Evolutionary conservation across 106 monocot genomes (phyloP).

Genomic region (Dactylorhiza incarnata): DNA sequence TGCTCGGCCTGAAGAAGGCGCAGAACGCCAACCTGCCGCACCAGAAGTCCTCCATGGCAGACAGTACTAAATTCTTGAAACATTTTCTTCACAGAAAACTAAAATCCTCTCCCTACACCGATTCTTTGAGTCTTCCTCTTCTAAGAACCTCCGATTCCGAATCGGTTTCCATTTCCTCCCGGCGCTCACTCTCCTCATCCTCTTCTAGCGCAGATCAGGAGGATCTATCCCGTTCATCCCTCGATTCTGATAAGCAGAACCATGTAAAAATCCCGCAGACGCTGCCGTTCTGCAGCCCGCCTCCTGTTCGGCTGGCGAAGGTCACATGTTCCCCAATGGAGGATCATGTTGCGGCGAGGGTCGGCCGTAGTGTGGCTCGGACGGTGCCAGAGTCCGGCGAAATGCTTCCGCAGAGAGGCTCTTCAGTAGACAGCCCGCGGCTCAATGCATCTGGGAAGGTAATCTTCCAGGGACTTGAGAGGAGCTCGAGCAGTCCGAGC

Average conservation of each 20-base stretch:
- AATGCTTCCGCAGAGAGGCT: constrained; percentile 10
- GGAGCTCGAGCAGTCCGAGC: constrained; percentile 89
- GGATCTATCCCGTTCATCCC: constrained; percentile 29
- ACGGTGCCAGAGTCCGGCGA: constrained; percentile 7
- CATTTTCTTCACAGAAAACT: constrained; percentile 32
- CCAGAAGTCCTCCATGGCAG: background rate
- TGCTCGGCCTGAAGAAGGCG: constrained; percentile 29
- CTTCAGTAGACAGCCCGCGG: constrained; percentile 67
- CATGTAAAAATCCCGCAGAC: constrained; percentile 1
- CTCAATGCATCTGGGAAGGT: constrained; percentile 89
- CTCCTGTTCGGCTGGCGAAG: constrained; percentile 12
- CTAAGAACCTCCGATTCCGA: constrained; percentile 29
- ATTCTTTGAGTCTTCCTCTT: constrained; percentile 31
- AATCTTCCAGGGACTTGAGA: constrained; percentile 62
- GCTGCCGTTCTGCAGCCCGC: constrained; percentile 15
- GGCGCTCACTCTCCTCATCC: constrained; percentile 29
- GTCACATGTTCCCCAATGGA: background rate
- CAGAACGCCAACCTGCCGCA: constrained; percentile 1
- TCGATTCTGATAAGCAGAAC: constrained; percentile 24
- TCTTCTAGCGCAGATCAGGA: constrained; percentile 27
- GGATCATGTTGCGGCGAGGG: background rate
- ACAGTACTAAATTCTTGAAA: constrained; percentile 23
- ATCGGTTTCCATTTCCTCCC: constrained; percentile 10
- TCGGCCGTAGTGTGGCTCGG: constrained; percentile 11
- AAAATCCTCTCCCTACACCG: constrained; percentile 10